Evolutionary conservation across 106 monocot genomes (phyloP).

Genomic region (Dendrobium officinale): DNA sequence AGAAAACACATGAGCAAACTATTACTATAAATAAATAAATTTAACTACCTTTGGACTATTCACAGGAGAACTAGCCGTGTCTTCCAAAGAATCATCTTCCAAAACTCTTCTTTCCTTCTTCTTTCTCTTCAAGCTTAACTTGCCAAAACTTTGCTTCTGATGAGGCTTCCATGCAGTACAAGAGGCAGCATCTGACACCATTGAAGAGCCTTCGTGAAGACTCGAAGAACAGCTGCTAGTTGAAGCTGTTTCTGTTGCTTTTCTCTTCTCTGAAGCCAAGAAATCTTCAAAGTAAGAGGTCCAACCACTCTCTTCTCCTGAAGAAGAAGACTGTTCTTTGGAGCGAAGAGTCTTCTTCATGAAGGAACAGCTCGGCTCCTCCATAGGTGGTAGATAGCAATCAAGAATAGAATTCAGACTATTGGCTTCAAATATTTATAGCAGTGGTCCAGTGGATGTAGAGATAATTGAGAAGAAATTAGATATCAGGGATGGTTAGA

Average conservation of each 20-base stretch:
- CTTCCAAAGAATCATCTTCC: constrained; percentile 30
- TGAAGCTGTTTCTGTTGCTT: no score
- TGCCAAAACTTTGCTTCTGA: neutral
- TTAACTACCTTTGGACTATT: constrained; percentile 15
- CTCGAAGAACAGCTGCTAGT: neutral
- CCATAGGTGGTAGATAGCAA: neutral
- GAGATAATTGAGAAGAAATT: no score
- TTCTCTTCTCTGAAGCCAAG: constrained; percentile 7
- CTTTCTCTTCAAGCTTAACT: constrained; percentile 21
- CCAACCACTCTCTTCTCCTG: constrained; percentile 21
- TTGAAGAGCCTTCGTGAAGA: constrained; percentile 12
- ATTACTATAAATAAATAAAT: neutral
- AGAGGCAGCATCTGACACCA: constrained; percentile 38
- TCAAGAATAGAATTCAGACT: neutral
- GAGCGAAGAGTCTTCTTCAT: no score
- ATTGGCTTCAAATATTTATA: neutral
- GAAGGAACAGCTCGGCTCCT: neutral
- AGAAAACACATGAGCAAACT: neutral
- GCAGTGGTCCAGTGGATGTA: no score
- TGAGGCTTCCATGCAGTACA: constrained; percentile 15
- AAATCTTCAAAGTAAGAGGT: constrained; percentile 19
- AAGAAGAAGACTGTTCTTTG: constrained; percentile 1
- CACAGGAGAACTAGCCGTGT: constrained; percentile 41
- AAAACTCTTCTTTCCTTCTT: constrained; percentile 11
- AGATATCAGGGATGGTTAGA: no score